These are phyloP conservation scores for Durotheca rogersii DNA, from an alignment of 495 filamentous ascomycete genomes.

Conservation along the genomic window DNA sequence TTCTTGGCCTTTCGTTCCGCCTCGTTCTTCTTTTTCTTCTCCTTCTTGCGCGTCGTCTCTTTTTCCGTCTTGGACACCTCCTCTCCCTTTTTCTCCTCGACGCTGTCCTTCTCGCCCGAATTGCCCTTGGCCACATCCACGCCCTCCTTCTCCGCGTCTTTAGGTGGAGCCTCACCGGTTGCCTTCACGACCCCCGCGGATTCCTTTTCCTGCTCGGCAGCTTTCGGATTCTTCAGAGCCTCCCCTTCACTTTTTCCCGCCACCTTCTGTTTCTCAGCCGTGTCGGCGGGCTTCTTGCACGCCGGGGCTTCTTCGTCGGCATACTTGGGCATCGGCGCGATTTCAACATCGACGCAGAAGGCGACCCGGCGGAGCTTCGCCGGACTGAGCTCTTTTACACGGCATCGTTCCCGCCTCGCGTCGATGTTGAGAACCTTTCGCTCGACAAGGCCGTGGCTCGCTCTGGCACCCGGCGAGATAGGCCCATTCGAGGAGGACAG, in stretches of 20 bases:
- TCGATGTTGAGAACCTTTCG: conserved; percentile 86
- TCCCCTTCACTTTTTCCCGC: conserved; percentile 70
- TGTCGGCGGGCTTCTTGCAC: conserved; percentile 43
- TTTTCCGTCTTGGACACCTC: conserved; percentile 38
- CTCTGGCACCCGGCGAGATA: conserved; percentile 38
- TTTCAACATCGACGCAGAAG: conserved; percentile 97
- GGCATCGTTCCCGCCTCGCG: conserved; percentile 71
- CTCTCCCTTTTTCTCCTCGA: conserved; percentile 29
- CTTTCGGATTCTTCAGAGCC: conserved; percentile 63
- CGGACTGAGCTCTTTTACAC: conserved; percentile 74
- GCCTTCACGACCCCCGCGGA: conserved; percentile 41
- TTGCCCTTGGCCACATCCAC: conserved; percentile 20
- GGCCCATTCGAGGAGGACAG: conserved; percentile 68
- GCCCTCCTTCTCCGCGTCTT: conserved; percentile 36
- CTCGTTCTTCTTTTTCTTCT: conserved; percentile 90
- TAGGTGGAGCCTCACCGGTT: conserved; percentile 42
- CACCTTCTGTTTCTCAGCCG: conserved; percentile 63
- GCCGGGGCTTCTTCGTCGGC: conserved; percentile 46
- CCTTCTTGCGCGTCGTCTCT: conserved; percentile 69
- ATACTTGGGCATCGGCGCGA: conserved; percentile 66
- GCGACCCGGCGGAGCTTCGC: conserved; percentile 81
- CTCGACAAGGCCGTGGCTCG: conserved; percentile 64
- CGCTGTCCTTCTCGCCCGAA: conserved; percentile 37
- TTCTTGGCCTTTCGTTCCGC: conserved; percentile 83
- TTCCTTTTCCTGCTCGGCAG: conserved; percentile 57